Percentiles rank a stretch among this genome's conserved stretches.
Evolutionary conservation across 2,329 filamentous ascomycete species (phyloP).

Genomic region (Purpureocillium lavendulum): DNA sequence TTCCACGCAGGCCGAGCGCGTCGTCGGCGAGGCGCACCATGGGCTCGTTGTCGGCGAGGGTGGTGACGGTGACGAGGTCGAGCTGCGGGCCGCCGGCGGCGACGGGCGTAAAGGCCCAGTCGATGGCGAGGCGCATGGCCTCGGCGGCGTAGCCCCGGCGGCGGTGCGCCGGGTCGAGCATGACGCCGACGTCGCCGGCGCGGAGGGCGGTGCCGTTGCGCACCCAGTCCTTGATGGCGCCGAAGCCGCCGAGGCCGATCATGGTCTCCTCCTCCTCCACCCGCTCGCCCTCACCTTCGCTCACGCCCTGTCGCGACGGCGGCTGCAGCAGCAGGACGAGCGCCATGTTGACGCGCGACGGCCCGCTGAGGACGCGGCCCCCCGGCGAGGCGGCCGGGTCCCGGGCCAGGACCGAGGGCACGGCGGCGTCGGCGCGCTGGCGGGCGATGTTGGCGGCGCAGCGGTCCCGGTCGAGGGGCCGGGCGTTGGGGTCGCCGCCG

Average conservation of each 20-base stretch:
- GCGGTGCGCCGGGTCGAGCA: constrained; percentile 15
- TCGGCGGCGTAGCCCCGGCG: constrained; percentile 15
- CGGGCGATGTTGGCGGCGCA: constrained; percentile 11
- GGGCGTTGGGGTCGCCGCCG: constrained; percentile 9
- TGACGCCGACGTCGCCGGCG: constrained; percentile 17
- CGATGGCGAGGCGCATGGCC: constrained; percentile 15
- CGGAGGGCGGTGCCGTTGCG: constrained; percentile 9
- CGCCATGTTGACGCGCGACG: constrained; percentile 16
- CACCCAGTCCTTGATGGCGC: constrained; percentile 16
- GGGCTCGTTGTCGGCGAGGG: constrained; percentile 11
- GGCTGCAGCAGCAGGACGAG: constrained; percentile 7
- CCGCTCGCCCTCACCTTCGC: no score
- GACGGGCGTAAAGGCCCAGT: constrained; percentile 15
- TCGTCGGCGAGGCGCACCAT: constrained; percentile 14
- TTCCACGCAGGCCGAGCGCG: constrained; percentile 14
- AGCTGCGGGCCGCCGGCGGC: constrained; percentile 16
- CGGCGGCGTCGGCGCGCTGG: constrained; percentile 15
- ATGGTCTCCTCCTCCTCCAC: constrained; percentile 5
- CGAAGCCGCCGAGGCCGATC: constrained; percentile 20
- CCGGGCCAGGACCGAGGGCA: constrained; percentile 12
- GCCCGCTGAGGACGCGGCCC: constrained; percentile 11
- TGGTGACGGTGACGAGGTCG: constrained; percentile 18
- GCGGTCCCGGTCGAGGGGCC: constrained; percentile 7
- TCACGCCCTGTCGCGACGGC: no score
- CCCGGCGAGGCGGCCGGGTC: background rate